Percentiles rank a stretch among this genome's conserved stretches.
Evolutionary conservation across 2,329 filamentous ascomycete genomes (phyloP).

Genomic region (Monascus ruber): DNA sequence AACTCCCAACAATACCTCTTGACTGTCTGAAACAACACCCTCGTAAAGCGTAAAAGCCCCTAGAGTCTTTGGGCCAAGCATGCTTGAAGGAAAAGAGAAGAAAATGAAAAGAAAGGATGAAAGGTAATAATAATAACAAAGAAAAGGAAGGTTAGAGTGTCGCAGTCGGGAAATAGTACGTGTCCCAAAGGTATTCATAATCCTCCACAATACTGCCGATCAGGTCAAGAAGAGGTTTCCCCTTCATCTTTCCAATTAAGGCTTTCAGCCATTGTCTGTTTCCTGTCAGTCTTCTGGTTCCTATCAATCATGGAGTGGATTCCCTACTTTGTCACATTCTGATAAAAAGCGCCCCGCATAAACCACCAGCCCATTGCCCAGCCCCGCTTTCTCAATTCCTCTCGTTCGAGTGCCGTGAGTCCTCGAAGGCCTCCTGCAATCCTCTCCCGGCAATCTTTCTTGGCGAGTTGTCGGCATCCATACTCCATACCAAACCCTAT

Average conservation of each 20-base stretch:
- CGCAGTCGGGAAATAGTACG: conserved; percentile 77
- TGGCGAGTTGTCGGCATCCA: conserved; percentile 72
- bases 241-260: conserved; percentile 57
- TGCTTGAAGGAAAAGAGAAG: conserved; percentile 9
- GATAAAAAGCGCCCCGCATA: conserved; percentile 95
- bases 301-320: background rate
- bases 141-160: conserved; percentile 28
- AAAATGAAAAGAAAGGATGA: conserved; percentile 5
- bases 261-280: conserved; percentile 52
- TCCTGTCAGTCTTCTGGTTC: conserved; percentile 13
- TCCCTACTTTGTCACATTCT: conserved; percentile 64
- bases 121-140: background rate
- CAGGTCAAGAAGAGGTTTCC: conserved; percentile 66
- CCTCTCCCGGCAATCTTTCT: conserved; percentile 51
- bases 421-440: conserved; percentile 62
- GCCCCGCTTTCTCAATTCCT: conserved; percentile 77
- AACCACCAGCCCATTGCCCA: conserved; percentile 93
- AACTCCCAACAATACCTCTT: too few relatives aligned
- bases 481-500: conserved; percentile 77
- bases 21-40: too few relatives aligned
- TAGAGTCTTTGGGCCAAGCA: background rate
- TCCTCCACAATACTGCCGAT: conserved; percentile 81
- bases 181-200: conserved; percentile 96
- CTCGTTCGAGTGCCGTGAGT: conserved; percentile 72
- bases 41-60: too few relatives aligned